Base-by-base conservation (phyloP, 1,284 basidiomycete species). In the Stygiomarasmius scandens region DNA sequence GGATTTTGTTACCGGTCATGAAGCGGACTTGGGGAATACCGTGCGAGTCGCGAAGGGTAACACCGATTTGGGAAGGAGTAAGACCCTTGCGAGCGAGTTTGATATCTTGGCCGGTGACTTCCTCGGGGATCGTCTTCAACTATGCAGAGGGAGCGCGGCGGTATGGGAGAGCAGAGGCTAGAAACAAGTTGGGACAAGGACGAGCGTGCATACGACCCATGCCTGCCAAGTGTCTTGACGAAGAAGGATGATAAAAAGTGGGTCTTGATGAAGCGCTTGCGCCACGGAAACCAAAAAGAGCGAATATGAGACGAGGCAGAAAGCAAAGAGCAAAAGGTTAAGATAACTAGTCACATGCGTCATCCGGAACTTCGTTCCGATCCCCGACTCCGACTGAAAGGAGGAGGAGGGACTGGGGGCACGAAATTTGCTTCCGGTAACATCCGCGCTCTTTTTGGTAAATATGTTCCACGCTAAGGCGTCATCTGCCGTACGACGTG, bases 1-100 rank as follows among this genome's bases (percentile, higher is more conserved):
- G 89, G 72, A 99, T 96, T 87, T 98, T 98, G 92, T 97, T 98
- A 74, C 96, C 96, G 61, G 96, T 98, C 72, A 98, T 92, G 78
- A 93, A 95, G 71, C 95, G 95, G 77, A 98, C 96, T 75, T 92
- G 92, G 74, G 96, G 95, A 70, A 98, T 90, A 71, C 96, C 96
- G 77, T 98, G 93, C 71, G 93, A 95, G 84, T 98, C 96, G 79
- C 96, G 93, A 72, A 99, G 92, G 74, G 91, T 88, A 66, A 98
- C 95, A 87, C 96, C 96, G 74, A 98, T 98, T 78, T 98, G 95
- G 54, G 96, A 98, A 56, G 96, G 96, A 54, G 95, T 96, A 66
- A 97, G 84, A 82, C 96, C 96, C 86, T 97, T 96, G 77, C 94
- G 90, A 60, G 96, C 96, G 70, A 98, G 89, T 82, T 98, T 98